Conservation (phyloP, 202 grass and related monocot genomes). For the Musa balbisiana region DNA sequence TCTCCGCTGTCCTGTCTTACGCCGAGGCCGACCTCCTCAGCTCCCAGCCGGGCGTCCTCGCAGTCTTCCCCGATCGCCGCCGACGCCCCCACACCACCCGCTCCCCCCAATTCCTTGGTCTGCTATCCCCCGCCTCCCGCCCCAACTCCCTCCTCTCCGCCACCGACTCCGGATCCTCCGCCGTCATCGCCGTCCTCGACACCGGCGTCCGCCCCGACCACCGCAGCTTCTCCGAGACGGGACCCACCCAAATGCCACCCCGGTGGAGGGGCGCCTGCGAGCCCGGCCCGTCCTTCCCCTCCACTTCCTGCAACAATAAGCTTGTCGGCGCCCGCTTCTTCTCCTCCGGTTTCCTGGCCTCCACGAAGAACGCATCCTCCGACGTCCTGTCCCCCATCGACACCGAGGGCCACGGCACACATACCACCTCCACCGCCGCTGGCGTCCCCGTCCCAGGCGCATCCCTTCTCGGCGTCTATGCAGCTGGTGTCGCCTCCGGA, state of each 20-base stretch:
- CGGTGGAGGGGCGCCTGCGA: not conserved
- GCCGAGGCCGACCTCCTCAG: not conserved
- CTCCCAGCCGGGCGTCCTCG: not conserved
- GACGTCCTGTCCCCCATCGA: not conserved
- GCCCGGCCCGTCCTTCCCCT: not conserved
- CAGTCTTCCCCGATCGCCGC: not conserved
- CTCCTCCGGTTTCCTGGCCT: not conserved
- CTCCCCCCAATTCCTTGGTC: not conserved
- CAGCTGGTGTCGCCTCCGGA: not conserved
- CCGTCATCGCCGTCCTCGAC: not conserved
- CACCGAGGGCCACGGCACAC: not conserved
- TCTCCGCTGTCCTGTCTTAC: not conserved
- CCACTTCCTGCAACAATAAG: constrained; percentile 3
- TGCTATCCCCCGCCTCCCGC: not conserved
- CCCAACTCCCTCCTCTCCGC: not conserved
- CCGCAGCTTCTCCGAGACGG: not conserved
- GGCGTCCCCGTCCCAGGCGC: not conserved
- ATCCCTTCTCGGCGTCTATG: not conserved
- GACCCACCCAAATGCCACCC: not conserved
- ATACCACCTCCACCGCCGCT: not conserved
- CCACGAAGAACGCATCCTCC: not conserved
- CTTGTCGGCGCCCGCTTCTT: constrained; percentile 9
- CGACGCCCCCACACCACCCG: constrained; percentile 4
- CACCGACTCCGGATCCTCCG: not conserved
- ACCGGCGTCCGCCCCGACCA: constrained; percentile 2